Evolutionary conservation across 2,329 filamentous ascomycete genomes (phyloP), one percentile per base, ranked within the genome.

Genomic region (Geosmithia putterillii): DNA sequence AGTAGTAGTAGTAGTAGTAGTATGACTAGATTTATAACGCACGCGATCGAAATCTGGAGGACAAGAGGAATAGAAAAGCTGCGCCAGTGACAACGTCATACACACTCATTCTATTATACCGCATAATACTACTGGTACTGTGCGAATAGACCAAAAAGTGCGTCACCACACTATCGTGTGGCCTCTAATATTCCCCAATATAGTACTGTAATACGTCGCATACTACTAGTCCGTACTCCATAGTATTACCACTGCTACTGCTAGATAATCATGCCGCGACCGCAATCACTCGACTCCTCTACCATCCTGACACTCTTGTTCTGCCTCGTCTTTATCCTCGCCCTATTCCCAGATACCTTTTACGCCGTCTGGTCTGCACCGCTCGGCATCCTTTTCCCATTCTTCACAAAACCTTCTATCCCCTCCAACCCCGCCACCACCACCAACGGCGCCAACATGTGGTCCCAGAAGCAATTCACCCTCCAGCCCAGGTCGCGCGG

Each of bases 391-490:
- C 52, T 71, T 18, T 48, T 70, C 36, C 50, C 52, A 43, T 45
- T 52, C 50, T 19, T 48, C 54, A 55, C 45, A 54, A 58, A 50
- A 50, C 53, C 45, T 56, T 59, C 57, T 52, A 57, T n/a, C 45
- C 44, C 48, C 36, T 46, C 43, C 44, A 51, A 51, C 47, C 47
- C 55, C 48, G 49, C 48, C 49, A 48, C 45, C 51, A 47, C 45
- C 22, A 42, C 43, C 46, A 38, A 21, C 17, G 18, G 37, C 51
- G 52, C 51, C 46, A 62, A 56, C 45, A 79, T 80, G 76, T 94
- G 86, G 86, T 78, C 74, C 54, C 90, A 95, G 65, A 95, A 92
- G 62, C 75, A 81, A 42, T 80, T 96, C 65, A 77, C 79, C 1
- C 80, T 96, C 14, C 86, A 87, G 42, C 58, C 85, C 18, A 76